These are phyloP conservation scores for Aspergillus alliaceus DNA, from an alignment of 2,329 filamentous ascomycete species.

Conservation along the genomic window DNA sequence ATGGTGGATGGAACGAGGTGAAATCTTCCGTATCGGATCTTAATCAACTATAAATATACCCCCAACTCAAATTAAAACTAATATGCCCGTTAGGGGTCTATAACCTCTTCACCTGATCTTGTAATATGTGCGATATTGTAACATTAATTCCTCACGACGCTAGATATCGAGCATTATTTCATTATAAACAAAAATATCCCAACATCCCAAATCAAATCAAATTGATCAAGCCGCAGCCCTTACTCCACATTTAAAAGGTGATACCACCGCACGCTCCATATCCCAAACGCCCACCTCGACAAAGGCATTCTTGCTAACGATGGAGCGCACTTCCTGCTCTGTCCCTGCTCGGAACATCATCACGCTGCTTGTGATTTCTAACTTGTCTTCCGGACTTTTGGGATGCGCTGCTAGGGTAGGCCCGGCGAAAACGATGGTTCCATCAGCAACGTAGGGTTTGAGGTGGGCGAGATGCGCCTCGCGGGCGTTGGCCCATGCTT, in stretches of 20 bases:
- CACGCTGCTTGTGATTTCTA: neutral
- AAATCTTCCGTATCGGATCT: too few relatives aligned
- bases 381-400: neutral
- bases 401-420: neutral
- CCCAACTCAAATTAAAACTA: too few relatives aligned
- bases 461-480: neutral
- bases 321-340: neutral
- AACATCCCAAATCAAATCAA: too few relatives aligned
- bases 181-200: too few relatives aligned
- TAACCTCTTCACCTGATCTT: too few relatives aligned
- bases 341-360: neutral
- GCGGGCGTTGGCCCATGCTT: neutral
- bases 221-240: neutral
- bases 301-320: neutral
- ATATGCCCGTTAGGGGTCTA: too few relatives aligned
- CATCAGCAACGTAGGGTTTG: neutral
- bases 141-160: too few relatives aligned
- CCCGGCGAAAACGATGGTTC: neutral
- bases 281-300: neutral
- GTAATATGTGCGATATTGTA: too few relatives aligned
- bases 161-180: too few relatives aligned
- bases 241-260: neutral
- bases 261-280: neutral
- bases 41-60: too few relatives aligned
- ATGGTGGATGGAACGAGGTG: too few relatives aligned